A percentile compares a stretch with the other conserved stretches of the same genome.
phyloP scores from a whole-genome alignment of 805 yeast species.

The Alloascoidea hylecoeti region DNA sequence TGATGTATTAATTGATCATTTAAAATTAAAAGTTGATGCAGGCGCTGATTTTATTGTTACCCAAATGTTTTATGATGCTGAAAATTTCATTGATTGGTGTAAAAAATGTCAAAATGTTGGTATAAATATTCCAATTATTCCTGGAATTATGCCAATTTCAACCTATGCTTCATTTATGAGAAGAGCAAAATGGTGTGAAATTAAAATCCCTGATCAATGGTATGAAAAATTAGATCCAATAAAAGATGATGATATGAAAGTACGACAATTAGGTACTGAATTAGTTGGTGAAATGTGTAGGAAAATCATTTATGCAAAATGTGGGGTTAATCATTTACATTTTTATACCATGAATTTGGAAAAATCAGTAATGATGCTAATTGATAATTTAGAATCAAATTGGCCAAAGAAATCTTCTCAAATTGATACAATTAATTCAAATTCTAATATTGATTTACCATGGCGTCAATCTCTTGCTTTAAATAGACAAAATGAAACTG shows the following conservation, averaged over 20 bases:
- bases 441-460: conserved; percentile 29
- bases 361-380: conserved; percentile 75
- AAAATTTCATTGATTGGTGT: conserved; percentile 77
- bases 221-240: conserved; percentile 59
- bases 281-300: conserved; percentile 76
- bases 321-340: conserved; percentile 69
- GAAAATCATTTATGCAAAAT: conserved; percentile 53
- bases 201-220: conserved; percentile 65
- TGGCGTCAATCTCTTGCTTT: conserved; percentile 89
- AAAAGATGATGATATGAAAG: conserved; percentile 81
- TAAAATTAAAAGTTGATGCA: conserved; percentile 82
- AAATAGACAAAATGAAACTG: conserved; percentile 62
- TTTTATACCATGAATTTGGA: conserved; percentile 97
- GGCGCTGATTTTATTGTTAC: conserved; percentile 93
- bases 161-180: conserved; percentile 86
- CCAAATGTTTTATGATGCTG: conserved; percentile 94
- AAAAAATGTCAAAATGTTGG: conserved; percentile 53
- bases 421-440: conserved; percentile 7
- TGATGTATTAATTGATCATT: conserved; percentile 36
- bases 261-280: conserved; percentile 75
- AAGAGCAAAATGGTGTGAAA: conserved; percentile 90
- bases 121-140: conserved; percentile 75
- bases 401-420: conserved; percentile 13
- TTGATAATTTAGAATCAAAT: conserved; percentile 47
- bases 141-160: conserved; percentile 98